These are phyloP conservation scores for Staphylotrichum longicolle DNA, from an alignment of 495 filamentous ascomycete species.

Conservation along the genomic window DNA sequence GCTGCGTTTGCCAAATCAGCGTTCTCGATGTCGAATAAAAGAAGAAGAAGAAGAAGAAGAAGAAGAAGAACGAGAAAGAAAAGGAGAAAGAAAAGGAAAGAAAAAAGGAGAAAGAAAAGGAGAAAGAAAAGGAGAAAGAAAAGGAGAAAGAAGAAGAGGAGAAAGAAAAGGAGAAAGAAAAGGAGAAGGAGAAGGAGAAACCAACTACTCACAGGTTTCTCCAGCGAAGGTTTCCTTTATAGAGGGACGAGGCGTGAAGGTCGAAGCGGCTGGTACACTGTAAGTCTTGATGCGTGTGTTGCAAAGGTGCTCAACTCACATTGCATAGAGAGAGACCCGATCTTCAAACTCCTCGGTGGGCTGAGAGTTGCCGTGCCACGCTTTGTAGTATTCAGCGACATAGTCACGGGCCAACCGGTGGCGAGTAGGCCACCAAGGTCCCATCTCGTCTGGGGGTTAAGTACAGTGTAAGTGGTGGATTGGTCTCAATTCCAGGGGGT, in stretches of 20 bases:
- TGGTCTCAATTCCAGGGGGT: neutral
- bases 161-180: too few relatives aligned
- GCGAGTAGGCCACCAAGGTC: constrained; percentile 3
- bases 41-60: too few relatives aligned
- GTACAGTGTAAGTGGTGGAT: neutral
- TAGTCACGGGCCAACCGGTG: neutral
- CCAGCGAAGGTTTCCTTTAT: constrained; percentile 4
- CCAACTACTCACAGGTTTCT: neutral
- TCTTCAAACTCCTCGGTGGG: constrained; percentile 4
- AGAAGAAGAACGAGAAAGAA: too few relatives aligned
- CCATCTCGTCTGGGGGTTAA: constrained; percentile 12
- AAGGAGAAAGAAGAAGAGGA: too few relatives aligned
- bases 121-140: too few relatives aligned
- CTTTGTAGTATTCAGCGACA: constrained; percentile 14
- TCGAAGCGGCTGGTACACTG: constrained; percentile 6
- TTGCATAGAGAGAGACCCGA: constrained; percentile 1
- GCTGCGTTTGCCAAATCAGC: neutral
- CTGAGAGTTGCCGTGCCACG: neutral
- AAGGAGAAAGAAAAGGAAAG: too few relatives aligned
- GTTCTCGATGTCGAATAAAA: too few relatives aligned
- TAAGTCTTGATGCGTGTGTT: neutral
- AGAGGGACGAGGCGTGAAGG: constrained; percentile 12
- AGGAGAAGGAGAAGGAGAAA: too few relatives aligned
- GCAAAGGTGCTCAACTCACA: neutral
- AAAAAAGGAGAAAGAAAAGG: too few relatives aligned